Evolutionary conservation across 495 filamentous ascomycete species (phyloP).

Genomic region (Cryomyces minteri): DNA sequence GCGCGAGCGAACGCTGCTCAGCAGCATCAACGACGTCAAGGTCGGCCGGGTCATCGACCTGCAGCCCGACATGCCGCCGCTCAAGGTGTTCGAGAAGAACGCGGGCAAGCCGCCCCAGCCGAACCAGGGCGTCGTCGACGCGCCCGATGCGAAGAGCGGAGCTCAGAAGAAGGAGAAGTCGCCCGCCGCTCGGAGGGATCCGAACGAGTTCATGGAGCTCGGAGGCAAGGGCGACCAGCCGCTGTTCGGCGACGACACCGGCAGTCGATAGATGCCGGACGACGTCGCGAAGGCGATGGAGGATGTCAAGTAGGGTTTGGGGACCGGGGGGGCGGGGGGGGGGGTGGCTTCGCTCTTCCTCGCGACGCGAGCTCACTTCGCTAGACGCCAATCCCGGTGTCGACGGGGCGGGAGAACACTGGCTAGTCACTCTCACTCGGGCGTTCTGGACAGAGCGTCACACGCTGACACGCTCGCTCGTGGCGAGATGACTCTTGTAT

Average conservation of each 20-base stretch:
- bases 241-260: slow-evolving; percentile 46
- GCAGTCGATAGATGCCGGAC: slow-evolving; percentile 24
- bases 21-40: slow-evolving; percentile 61
- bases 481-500: no score
- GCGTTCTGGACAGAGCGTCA: no score
- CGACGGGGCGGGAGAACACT: no score
- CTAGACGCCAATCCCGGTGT: no score
- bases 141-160: slow-evolving; percentile 8
- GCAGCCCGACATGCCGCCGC: slow-evolving; percentile 25
- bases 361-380: no score
- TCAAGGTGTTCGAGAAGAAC: slow-evolving; percentile 73
- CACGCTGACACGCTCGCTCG: no score
- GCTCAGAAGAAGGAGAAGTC: slow-evolving; percentile 30
- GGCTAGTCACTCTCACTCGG: no score
- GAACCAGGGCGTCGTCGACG: neutral
- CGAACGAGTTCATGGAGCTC: slow-evolving; percentile 60
- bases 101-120: slow-evolving; percentile 15
- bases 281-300: slow-evolving; percentile 2
- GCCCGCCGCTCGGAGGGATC: slow-evolving; percentile 43
- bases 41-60: slow-evolving; percentile 41
- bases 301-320: no score
- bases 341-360: no score
- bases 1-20: slow-evolving; percentile 72
- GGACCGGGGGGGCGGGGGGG: no score
- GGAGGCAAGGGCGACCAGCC: slow-evolving; percentile 69